Base-by-base conservation (phyloP, 768 basidiomycete genomes). In the Suillus paluster region DNA sequence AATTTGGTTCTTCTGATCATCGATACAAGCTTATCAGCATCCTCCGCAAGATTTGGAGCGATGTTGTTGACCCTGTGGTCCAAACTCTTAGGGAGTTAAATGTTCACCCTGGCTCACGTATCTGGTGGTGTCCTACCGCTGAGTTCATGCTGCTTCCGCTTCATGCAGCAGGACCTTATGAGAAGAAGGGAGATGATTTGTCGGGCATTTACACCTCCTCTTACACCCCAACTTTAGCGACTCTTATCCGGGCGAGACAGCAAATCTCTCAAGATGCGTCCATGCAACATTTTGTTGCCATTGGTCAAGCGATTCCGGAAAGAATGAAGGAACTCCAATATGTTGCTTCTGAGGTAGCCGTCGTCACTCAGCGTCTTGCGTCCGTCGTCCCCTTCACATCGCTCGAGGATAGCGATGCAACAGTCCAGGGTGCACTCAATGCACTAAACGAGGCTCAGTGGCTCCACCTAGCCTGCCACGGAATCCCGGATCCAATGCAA, bases 121-220 rank as follows among this genome's bases (percentile, higher is more conserved):
- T 73, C 19, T 73, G 72, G 72, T 73, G 72, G 72, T 74, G 73
- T 25, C 72, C 72, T 5, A 64, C 67, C 0, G 70, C 73, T 1
- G 63, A 53, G 14, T 75, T 81, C 63, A 27, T 76, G 3, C 73
- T 75, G 21, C 63, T 81, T 55, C 80, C 80, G 2, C 67, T 81
- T 10, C 80, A 81, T 30, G 79, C 78, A 9, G 80, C 80, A 34
- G 72, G 77, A 11, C 68, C 68, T 2, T 79, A 79, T 42, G 45
- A 58, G 30, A 54, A 23, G 19, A 52, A 58, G 50, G 63, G 44
- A 4, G 53, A 59, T 0, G 33, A 36, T 7, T 19, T 69, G 19
- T 57, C 65, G 15, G 59, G 69, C 6, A 8, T 49, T 21, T 74
- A 71, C 45, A 42, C 73, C 14, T 68, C 69, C 25, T 73, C 72